Base-by-base conservation (phyloP, 768 basidiomycete genomes). In the Naganishia onofrii region DNA sequence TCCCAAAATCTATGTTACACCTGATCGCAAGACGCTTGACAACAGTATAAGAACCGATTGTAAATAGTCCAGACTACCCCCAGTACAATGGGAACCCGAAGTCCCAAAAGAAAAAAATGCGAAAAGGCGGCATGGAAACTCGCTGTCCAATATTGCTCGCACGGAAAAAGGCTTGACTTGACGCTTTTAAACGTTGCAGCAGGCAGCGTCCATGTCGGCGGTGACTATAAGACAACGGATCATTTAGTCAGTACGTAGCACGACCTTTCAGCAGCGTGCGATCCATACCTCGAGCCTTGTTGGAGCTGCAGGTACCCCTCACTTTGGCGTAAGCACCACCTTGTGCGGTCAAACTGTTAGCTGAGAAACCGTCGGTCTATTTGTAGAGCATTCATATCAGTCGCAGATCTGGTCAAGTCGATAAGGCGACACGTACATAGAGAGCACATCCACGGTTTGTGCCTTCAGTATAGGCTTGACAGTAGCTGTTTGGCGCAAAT, bases 401-500 rank as follows among this genome's bases (percentile, higher is more conserved):
- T 51, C n/a, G 48, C 7, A n/a, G 8, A 2, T 51, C 21, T 26
- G 7, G 21, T 8, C 3, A 23, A 23, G n/a, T 8, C 48, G 23
- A 26, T 12, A 6, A 51, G 23, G 23, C 13, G 21, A 26, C n/a
- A 51, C 48, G 12, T 51, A 51, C 48, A n/a, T 51, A 51, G 6
- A 51, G 23, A 51, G 48, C 48, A 51, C 48, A 51, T 51, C 48
- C 48, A n/a, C 48, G 48, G 48, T 51, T 51, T 3, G 48, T 51
- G n/a, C 48, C 23, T 51, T 51, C 48, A 12, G 48, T 51, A 12
- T 51, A 51, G n/a, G 48, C 48, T 51, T 51, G 48, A 13, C 48
- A 51, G 23, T 51, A 51, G 48, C 48, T 51, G 48, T 51, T 51
- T 51, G 19, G 15, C 42, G 6, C n/a, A 51, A 12, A 51, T 51